Base-by-base conservation (phyloP, 306 rosid genomes). In the Quercus aquifolioides region DNA sequence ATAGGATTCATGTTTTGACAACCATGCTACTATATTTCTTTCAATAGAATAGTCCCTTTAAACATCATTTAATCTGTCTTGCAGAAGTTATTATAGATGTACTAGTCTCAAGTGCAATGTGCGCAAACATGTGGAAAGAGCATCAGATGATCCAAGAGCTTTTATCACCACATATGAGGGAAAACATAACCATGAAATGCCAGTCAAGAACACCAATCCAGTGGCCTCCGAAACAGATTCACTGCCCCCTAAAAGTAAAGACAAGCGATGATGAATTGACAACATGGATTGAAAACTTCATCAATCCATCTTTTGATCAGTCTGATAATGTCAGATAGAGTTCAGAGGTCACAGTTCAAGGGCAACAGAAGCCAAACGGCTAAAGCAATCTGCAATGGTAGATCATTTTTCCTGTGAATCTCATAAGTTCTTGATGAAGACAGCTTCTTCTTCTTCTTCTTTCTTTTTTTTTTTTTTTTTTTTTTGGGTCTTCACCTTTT, bases 81-180 rank as follows among this genome's bases (percentile, higher is more conserved):
- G 89, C 92, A 95, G 99, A 79, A 93, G 98, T 81, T 95, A 95
- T 84, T 95, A 93, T 59, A 88, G 98, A 87, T 95, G 98, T 74
- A 95, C 98, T 4, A 89, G 86, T 58, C 80, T 84, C 60, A 91
- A 93, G 83, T 95, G 99, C 82, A 89, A 85, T 19, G 96, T 91
- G 65, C 89, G 98, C 15, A 95, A 92, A 67, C 97, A 95, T 31
- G 98, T 95, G 67, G 99, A 95, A 76, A 89, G 96, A 89, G 89
- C 97, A 77, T 85, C 92, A 0, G 99, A 92, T 70, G 99, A 93
- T 56, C 97, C 98, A 26, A 88, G 79, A 77, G 87, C 99, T 76
- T 95, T 91, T 75, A 87, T 95, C 76, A 95, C 98, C 3, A 95
- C 97, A 5, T 95, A 95, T 51, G 99, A 93, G 84, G 99, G 99